These are phyloP conservation scores for Tephrocybe sp. DNA, from an alignment of 768 basidiomycete species.

Conservation along the genomic window DNA sequence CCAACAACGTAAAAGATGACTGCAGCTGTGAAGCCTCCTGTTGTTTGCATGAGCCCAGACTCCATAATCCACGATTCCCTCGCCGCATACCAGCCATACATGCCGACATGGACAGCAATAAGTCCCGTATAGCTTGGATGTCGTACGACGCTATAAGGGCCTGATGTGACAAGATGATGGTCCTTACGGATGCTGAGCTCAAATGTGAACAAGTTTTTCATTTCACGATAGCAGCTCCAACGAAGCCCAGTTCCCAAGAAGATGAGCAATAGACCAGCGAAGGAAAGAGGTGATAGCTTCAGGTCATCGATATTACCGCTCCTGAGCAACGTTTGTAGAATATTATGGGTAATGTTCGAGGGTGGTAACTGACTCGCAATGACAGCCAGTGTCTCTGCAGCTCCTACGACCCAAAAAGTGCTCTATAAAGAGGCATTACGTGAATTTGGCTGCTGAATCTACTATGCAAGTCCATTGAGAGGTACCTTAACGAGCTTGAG, in stretches of 20 bases:
- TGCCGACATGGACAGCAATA: conserved; percentile 25
- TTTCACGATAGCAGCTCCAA: conserved; percentile 29
- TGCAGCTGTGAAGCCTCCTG: neutral
- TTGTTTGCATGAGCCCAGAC: neutral
- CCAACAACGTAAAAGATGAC: neutral
- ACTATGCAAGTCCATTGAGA: no score
- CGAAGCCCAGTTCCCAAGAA: conserved; percentile 31
- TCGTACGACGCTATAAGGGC: conserved; percentile 31
- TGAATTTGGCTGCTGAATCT: no score
- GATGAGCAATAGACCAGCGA: conserved; percentile 25
- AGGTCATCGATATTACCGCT: neutral
- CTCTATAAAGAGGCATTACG: no score
- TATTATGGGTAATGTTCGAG: neutral
- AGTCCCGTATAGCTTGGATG: conserved; percentile 31
- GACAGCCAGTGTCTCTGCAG: neutral
- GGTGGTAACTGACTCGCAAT: neutral
- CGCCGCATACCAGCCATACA: conserved; percentile 20
- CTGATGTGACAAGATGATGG: conserved; percentile 26
- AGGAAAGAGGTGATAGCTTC: conserved; percentile 23
- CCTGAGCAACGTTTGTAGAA: neutral
- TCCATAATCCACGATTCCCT: neutral
- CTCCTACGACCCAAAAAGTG: no score
- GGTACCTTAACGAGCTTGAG: no score
- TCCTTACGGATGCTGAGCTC: conserved; percentile 29
- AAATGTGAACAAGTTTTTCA: conserved; percentile 39